Base-by-base conservation (phyloP, 2,329 filamentous ascomycete species). In the Magnaporthales sp. region DNA sequence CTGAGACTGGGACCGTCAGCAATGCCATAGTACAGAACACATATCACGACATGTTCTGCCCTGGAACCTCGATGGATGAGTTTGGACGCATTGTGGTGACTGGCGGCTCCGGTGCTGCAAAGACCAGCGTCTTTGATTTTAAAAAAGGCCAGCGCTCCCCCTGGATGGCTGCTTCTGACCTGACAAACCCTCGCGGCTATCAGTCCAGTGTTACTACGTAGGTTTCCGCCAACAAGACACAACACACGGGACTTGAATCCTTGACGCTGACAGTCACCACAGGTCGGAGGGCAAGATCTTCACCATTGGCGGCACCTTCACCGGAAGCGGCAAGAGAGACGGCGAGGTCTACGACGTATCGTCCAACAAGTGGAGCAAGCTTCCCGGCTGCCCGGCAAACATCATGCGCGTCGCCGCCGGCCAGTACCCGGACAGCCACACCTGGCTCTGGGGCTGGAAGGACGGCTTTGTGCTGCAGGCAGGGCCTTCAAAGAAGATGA, bases 291-390 rank as follows among this genome's bases (percentile, higher is more conserved):
- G 83, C 1, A 75, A 77, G 0, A 76, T 84, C 24, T 86, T 86
- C 71, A 79, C 77, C 10, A 84, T 86, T 66, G 83, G 84, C 10
- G 84, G 83, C 6, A 81, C 80, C 0, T 85, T 78, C 76, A 78
- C 75, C 30, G 82, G 81, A 0, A 60, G 68, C 9, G 78, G 78
- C n/a, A 83, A 80, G 0, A 79, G 84, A 73, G 78, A 83, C 67
- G 83, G 80, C 54, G 84, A 86, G 70, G 70, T 83, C 24, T 83
- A 79, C 69, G 72, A 80, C 67, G 76, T 79, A 0, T 68, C 65
- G 0, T 69, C 72, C 2, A 78, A 82, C 58, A 72, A 72, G 4
- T 85, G 83, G 82, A 76, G 74, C 0, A 67, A 73, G 19, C 70
- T 83, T 0, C 68, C 74, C 0, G 77, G 77, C 15, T 75, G 75